Percentiles rank a stretch among this genome's conserved stretches.
Conservation (phyloP, 2,329 filamentous ascomycete species). For the Hawksworthiomyces lignivorus region DNA sequence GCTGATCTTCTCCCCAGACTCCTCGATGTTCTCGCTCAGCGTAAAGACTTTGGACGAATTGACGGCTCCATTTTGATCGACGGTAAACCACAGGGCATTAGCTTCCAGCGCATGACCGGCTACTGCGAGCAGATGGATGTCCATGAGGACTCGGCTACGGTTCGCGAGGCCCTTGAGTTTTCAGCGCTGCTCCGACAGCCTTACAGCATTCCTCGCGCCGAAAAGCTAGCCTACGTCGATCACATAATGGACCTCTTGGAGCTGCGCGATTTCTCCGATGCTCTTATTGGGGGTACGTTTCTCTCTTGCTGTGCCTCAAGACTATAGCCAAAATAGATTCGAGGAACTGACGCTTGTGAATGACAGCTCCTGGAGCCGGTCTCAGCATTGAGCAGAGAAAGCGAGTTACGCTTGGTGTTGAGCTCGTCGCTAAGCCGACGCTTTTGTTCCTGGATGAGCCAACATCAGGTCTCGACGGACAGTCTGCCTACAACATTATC, state of each 20-base stretch:
- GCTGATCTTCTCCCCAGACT: no score
- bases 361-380: constrained; percentile 25
- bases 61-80: constrained; percentile 69
- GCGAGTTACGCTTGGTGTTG: constrained; percentile 52
- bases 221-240: constrained; percentile 70
- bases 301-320: no score
- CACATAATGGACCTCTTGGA: constrained; percentile 63
- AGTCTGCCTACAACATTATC: constrained; percentile 58
- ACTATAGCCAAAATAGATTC: no score
- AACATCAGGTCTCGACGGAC: constrained; percentile 59
- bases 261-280: constrained; percentile 39
- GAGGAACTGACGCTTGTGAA: no score
- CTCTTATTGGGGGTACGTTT: constrained; percentile 35
- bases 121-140: constrained; percentile 81
- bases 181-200: constrained; percentile 67
- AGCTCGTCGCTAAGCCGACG: constrained; percentile 54
- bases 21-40: constrained; percentile 72
- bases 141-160: constrained; percentile 64
- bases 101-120: constrained; percentile 71
- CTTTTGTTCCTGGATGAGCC: constrained; percentile 56
- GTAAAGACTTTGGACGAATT: constrained; percentile 71
- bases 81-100: constrained; percentile 60
- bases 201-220: constrained; percentile 51
- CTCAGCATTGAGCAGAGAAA: constrained; percentile 47
- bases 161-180: constrained; percentile 69